phyloP scores from a whole-genome alignment of 177 flowering plant genomes.

The Vitis hybrid region DNA sequence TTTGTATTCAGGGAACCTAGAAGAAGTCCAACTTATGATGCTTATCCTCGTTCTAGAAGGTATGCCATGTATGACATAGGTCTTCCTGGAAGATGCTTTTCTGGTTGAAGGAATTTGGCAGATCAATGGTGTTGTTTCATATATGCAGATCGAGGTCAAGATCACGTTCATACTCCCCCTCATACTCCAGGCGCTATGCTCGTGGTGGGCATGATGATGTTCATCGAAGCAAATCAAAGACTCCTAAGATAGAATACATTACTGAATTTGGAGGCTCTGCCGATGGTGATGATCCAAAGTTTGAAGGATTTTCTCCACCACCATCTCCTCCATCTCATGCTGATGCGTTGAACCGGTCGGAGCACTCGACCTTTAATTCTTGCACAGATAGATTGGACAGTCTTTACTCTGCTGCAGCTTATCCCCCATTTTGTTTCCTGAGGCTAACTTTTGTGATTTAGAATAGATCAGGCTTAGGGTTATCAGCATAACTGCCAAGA shows the following conservation, averaged over 20 bases:
- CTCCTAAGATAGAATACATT: slow-evolving; percentile 86
- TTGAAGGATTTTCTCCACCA: slow-evolving; percentile 85
- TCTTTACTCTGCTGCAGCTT: slow-evolving; percentile 90
- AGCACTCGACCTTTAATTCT: slow-evolving; percentile 95
- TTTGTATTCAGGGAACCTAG: slow-evolving; percentile 64
- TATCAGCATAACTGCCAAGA: slow-evolving; percentile 35
- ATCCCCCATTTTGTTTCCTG: slow-evolving; percentile 54
- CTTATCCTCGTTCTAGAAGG: slow-evolving; percentile 94
- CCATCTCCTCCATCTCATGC: slow-evolving; percentile 78
- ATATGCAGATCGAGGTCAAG: slow-evolving; percentile 62
- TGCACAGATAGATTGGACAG: slow-evolving; percentile 93
- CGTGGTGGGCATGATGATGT: slow-evolving; percentile 67
- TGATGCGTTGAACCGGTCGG: slow-evolving; percentile 93
- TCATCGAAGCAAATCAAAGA: slow-evolving; percentile 66
- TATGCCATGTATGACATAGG: slow-evolving; percentile 10
- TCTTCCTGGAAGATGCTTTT: background rate
- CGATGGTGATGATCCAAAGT: slow-evolving; percentile 61
- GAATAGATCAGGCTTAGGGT: slow-evolving; percentile 46
- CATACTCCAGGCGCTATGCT: slow-evolving; percentile 68
- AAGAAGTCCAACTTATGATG: slow-evolving; percentile 94
- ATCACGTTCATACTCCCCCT: slow-evolving; percentile 83
- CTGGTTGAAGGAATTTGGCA: background rate
- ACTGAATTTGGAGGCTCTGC: slow-evolving; percentile 94
- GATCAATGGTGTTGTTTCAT: background rate
- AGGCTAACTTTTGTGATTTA: slow-evolving; percentile 54